These are phyloP conservation scores for Straminergon stramineum DNA, from an alignment of 225 moss, liverwort and hornwort species.

Conservation along the genomic window DNA sequence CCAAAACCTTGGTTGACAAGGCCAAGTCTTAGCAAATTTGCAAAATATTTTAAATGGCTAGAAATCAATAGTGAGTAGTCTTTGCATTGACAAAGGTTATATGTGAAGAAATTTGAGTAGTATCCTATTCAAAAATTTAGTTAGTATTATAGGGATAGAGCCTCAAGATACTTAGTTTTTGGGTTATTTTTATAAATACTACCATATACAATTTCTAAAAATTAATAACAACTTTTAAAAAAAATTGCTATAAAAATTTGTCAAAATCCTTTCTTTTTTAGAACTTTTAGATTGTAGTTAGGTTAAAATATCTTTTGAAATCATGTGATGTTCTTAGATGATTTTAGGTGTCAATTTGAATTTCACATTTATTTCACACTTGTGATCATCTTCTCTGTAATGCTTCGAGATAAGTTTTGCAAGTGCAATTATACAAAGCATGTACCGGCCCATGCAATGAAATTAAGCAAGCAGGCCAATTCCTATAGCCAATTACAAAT, in stretches of 20 bases:
- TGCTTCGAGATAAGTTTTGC: neutral
- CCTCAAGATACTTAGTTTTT: neutral
- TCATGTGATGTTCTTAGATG: neutral
- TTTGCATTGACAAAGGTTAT: neutral
- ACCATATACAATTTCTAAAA: neutral
- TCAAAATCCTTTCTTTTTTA: neutral
- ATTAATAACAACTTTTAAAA: neutral
- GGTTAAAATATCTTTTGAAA: neutral
- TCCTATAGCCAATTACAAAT: neutral
- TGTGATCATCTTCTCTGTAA: neutral
- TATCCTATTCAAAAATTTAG: neutral
- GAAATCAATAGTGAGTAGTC: neutral
- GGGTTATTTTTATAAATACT: neutral
- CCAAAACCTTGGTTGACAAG: neutral
- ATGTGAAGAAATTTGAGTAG: neutral
- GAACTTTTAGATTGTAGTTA: neutral
- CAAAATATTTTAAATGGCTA: no score
- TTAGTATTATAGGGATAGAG: fast-evolving
- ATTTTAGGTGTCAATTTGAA: neutral
- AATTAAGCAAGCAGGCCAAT: neutral
- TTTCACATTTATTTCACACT: neutral
- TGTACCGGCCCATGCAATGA: neutral
- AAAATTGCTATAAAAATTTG: neutral
- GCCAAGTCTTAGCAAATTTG: neutral
- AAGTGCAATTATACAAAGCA: neutral